Percentiles rank a stretch among this genome's conserved stretches.
Conservation (phyloP, 1,139 yeast genomes). For the Hansenula sp. region DNA sequence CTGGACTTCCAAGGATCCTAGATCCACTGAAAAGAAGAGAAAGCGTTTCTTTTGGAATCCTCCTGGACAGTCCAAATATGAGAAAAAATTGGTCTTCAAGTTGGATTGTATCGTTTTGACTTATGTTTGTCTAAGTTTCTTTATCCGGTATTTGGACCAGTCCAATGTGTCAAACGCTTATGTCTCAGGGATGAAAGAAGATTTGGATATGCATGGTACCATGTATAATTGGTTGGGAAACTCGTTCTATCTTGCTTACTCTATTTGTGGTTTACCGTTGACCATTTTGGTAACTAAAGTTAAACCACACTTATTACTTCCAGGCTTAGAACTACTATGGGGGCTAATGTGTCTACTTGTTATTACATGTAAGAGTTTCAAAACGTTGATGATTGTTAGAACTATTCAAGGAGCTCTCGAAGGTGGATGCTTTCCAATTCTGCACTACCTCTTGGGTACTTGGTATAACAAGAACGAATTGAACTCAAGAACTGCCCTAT, state of each 20-base stretch:
- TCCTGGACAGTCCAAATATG: neutral
- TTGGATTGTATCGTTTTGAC: slow-evolving; percentile 58
- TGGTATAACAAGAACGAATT: slow-evolving; percentile 24
- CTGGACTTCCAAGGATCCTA: neutral
- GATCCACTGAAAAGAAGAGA: neutral
- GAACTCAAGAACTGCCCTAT: slow-evolving; percentile 22
- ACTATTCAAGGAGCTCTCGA: slow-evolving; percentile 45
- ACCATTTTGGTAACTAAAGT: slow-evolving; percentile 7
- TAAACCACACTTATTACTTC: slow-evolving; percentile 7
- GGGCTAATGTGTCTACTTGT: slow-evolving; percentile 46
- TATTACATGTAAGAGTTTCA: slow-evolving; percentile 37
- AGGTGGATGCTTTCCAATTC: slow-evolving; percentile 19
- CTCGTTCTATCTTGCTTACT: neutral
- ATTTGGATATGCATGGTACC: slow-evolving; percentile 33
- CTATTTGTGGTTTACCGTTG: slow-evolving; percentile 4
- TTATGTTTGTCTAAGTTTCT: slow-evolving; percentile 47
- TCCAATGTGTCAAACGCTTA: slow-evolving; percentile 34
- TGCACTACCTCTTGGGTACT: slow-evolving; percentile 24
- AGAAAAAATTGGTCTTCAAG: slow-evolving; percentile 36
- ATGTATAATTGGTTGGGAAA: slow-evolving; percentile 28
- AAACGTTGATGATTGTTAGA: slow-evolving; percentile 47
- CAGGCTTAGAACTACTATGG: slow-evolving; percentile 48
- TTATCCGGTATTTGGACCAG: slow-evolving; percentile 30
- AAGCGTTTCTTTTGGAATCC: neutral
- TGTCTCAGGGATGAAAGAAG: slow-evolving; percentile 15